A percentile compares a stretch with the other conserved stretches of the same genome.
These are phyloP conservation scores for Scutellaria galericulata DNA, from an alignment of 257 asterid species.

Conservation along the genomic window DNA sequence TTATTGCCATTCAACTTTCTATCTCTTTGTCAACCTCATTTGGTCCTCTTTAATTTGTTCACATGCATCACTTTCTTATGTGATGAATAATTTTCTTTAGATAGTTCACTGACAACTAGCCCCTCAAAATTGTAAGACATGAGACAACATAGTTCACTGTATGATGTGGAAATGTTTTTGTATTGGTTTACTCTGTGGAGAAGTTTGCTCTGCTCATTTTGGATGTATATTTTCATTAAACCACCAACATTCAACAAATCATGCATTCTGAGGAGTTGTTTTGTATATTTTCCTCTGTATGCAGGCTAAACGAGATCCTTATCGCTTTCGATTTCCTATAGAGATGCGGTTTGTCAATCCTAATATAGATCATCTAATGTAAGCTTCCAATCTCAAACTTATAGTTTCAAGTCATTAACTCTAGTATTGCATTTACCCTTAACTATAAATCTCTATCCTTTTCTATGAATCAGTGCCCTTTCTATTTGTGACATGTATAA, in stretches of 20 bases:
- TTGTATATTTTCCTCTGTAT: conserved; percentile 41
- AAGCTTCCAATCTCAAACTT: conserved; percentile 38
- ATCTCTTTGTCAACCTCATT: not conserved
- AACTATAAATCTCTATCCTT: conserved; percentile 22
- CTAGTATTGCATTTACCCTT: conserved; percentile 18
- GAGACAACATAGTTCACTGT: not conserved
- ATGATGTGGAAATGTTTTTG: conserved; percentile 1
- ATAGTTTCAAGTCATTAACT: conserved; percentile 21
- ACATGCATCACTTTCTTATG: not conserved
- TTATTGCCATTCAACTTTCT: conserved; percentile 7
- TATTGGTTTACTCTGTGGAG: conserved; percentile 4
- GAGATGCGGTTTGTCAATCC: conserved; percentile 95
- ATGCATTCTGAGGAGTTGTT: conserved; percentile 22
- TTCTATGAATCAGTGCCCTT: not conserved
- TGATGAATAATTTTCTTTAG: not conserved
- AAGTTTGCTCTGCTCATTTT: conserved; percentile 3
- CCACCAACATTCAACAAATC: conserved; percentile 7
- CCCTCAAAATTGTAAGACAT: conserved; percentile 13
- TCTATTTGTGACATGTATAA: conserved; percentile 16
- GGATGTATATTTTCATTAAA: not conserved
- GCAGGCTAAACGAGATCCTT: conserved; percentile 98
- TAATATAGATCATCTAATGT: conserved; percentile 92
- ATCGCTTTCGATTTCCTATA: conserved; percentile 89
- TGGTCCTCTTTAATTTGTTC: not conserved
- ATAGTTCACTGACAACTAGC: conserved; percentile 23